A percentile compares a stretch with the other conserved stretches of the same genome.
These are phyloP conservation scores for Retiboletus flavoniger DNA, from an alignment of 1,284 basidiomycete genomes.

Conservation along the genomic window DNA sequence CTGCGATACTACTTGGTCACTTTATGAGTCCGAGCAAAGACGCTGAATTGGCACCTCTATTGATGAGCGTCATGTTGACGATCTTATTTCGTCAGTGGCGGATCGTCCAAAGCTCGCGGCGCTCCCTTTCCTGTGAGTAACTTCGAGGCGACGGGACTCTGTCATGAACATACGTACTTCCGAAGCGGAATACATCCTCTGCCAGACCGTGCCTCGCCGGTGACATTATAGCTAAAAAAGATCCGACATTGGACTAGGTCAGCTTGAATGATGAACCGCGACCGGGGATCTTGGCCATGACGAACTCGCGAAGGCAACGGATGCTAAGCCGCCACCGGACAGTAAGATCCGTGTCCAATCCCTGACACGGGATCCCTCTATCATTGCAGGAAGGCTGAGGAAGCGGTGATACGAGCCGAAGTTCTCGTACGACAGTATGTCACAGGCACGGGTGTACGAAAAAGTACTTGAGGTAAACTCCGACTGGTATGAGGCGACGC, in stretches of 20 bases:
- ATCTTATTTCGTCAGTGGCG: slow-evolving; percentile 19
- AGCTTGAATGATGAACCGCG: neutral
- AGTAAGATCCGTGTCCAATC: slow-evolving; percentile 3
- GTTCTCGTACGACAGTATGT: slow-evolving; percentile 17
- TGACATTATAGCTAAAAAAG: slow-evolving; percentile 4
- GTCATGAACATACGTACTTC: neutral
- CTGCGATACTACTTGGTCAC: neutral
- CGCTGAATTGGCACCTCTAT: neutral
- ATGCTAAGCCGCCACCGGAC: slow-evolving; percentile 17
- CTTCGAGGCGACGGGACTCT: neutral
- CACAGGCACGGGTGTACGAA: slow-evolving; percentile 6
- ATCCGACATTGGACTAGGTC: neutral
- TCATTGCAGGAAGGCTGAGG: slow-evolving; percentile 7
- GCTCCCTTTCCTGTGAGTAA: neutral
- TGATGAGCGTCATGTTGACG: slow-evolving; percentile 1
- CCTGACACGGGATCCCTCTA: slow-evolving; percentile 9
- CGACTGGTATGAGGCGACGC: slow-evolving; percentile 5
- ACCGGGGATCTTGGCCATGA: slow-evolving; percentile 18
- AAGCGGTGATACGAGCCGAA: slow-evolving; percentile 7
- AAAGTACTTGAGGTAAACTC: slow-evolving; percentile 7
- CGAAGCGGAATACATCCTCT: neutral
- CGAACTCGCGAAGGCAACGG: slow-evolving; percentile 18
- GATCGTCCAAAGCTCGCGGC: slow-evolving; percentile 15
- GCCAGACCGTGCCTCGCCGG: neutral
- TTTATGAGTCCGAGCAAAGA: slow-evolving; percentile 1